phyloP scores from a whole-genome alignment of 1,139 yeast genomes.

The Lodderomyces pseudojiufengensis region DNA sequence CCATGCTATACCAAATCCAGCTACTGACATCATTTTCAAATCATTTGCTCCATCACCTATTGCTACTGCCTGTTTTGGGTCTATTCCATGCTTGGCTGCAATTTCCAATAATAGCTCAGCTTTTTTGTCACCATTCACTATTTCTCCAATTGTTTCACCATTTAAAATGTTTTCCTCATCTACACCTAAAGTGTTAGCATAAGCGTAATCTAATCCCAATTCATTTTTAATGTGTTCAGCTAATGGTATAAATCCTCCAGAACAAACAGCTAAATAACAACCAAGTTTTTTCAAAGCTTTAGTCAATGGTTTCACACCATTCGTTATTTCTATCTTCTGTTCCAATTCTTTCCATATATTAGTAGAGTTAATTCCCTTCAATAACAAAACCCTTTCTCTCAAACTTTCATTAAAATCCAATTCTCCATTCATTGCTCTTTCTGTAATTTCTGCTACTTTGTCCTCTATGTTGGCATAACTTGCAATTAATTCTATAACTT shows the following conservation, averaged over 20 bases:
- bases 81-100: constrained; percentile 60
- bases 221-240: constrained; percentile 70
- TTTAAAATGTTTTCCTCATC: constrained; percentile 48
- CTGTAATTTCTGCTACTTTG: constrained; percentile 61
- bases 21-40: constrained; percentile 83
- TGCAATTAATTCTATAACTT: constrained; percentile 87
- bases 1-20: constrained; percentile 97
- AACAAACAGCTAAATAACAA: constrained; percentile 75
- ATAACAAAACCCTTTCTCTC: constrained; percentile 65
- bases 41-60: constrained; percentile 99
- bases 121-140: constrained; percentile 84
- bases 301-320: constrained; percentile 76
- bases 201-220: constrained; percentile 79
- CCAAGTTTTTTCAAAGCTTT: constrained; percentile 59
- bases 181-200: constrained; percentile 70
- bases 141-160: constrained; percentile 62
- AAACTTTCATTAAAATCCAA: constrained; percentile 85
- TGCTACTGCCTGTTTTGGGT: constrained; percentile 62
- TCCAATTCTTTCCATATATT: constrained; percentile 78
- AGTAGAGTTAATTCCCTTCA: constrained; percentile 75
- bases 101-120: constrained; percentile 69
- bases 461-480: constrained; percentile 33
- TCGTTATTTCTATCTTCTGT: constrained; percentile 64
- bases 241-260: constrained; percentile 92
- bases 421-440: constrained; percentile 96